These are phyloP conservation scores for Alternaria gaisen DNA, from an alignment of 2,329 filamentous ascomycete species.

Conservation along the genomic window DNA sequence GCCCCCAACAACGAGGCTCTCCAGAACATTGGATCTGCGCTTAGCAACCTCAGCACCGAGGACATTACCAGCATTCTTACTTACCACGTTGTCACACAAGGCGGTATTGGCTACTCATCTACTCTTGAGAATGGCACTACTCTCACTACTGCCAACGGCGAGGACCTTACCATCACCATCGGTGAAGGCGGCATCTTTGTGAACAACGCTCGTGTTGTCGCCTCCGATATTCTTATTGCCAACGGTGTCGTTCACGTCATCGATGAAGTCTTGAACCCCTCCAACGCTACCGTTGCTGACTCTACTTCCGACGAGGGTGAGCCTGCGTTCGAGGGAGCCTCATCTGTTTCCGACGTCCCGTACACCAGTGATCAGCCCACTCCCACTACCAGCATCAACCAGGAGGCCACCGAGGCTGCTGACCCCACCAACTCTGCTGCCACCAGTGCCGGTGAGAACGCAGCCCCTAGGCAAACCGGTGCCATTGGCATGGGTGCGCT, in stretches of 20 bases:
- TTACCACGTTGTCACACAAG: slow-evolving; percentile 69
- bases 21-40: slow-evolving; percentile 62
- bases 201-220: slow-evolving; percentile 55
- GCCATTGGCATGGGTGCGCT: slow-evolving; percentile 58
- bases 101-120: slow-evolving; percentile 63
- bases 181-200: slow-evolving; percentile 51
- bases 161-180: slow-evolving; percentile 53
- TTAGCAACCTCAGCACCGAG: slow-evolving; percentile 58
- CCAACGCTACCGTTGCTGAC: slow-evolving; percentile 57
- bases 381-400: slow-evolving; percentile 54
- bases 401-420: slow-evolving; percentile 40
- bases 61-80: slow-evolving; percentile 64
- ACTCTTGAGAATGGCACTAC: slow-evolving; percentile 53
- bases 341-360: slow-evolving; percentile 58
- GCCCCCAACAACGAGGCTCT: slow-evolving; percentile 70
- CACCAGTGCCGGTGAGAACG: slow-evolving; percentile 7
- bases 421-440: slow-evolving; percentile 34
- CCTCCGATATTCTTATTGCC: slow-evolving; percentile 54
- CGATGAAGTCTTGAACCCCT: slow-evolving; percentile 66
- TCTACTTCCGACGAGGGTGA: slow-evolving; percentile 56
- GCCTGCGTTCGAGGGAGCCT: slow-evolving; percentile 63
- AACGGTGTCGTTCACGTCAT: slow-evolving; percentile 62
- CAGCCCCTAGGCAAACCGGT: slow-evolving; percentile 48
- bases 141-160: slow-evolving; percentile 50
- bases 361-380: slow-evolving; percentile 65